These are phyloP conservation scores for Lichtheimia corymbifera DNA, from an alignment of 371 early-diverging fungal genomes.

Conservation along the genomic window DNA sequence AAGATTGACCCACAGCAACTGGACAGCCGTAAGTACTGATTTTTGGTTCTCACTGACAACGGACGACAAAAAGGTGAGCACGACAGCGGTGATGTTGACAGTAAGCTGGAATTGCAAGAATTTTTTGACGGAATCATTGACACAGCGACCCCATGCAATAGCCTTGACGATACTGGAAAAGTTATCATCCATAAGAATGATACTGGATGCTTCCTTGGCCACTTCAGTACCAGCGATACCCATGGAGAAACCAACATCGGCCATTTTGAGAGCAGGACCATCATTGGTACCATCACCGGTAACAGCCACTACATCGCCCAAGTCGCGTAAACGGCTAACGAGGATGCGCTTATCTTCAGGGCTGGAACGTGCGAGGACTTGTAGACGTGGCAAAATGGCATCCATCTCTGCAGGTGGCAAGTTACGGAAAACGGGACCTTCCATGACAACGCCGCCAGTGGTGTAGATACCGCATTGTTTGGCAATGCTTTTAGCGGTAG, in stretches of 20 bases:
- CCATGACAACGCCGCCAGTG: constrained; percentile 63
- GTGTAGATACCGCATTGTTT: constrained; percentile 68
- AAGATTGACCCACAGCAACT: constrained; percentile 77
- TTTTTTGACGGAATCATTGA: constrained; percentile 77
- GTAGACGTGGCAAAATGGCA: constrained; percentile 63
- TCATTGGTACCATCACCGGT: constrained; percentile 81
- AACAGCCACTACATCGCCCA: constrained; percentile 72
- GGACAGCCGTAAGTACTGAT: constrained; percentile 65
- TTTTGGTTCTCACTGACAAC: constrained; percentile 40
- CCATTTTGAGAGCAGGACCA: constrained; percentile 75
- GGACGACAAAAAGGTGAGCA: constrained; percentile 61
- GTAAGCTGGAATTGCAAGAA: constrained; percentile 80
- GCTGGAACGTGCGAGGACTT: constrained; percentile 72
- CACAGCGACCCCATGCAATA: constrained; percentile 76
- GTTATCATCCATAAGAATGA: constrained; percentile 78
- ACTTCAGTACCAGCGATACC: constrained; percentile 83
- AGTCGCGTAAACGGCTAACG: constrained; percentile 61
- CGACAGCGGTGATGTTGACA: constrained; percentile 70
- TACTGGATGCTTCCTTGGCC: constrained; percentile 77
- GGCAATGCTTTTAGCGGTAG: constrained; percentile 72
- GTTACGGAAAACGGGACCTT: constrained; percentile 67
- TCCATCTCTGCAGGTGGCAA: constrained; percentile 60
- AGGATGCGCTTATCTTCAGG: constrained; percentile 74
- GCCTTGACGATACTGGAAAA: constrained; percentile 75
- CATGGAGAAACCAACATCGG: constrained; percentile 81